Conservation (phyloP, 2,329 filamentous ascomycete genomes). For the Davidsoniella eucalypti region DNA sequence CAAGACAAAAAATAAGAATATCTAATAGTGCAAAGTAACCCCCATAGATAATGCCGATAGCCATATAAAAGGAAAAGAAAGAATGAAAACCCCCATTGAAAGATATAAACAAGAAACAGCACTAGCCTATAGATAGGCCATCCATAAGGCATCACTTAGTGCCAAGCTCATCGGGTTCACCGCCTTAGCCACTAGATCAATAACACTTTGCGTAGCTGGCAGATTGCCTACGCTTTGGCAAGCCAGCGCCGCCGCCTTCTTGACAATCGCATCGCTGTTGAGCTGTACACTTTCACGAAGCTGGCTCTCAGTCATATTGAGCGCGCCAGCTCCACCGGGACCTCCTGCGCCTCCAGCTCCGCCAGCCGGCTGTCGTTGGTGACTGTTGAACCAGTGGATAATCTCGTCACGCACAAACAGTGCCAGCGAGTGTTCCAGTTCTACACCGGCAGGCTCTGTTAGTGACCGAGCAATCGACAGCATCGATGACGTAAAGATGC, state of each 20-base stretch:
- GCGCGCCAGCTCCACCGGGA: conserved; percentile 20
- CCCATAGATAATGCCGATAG: too few species aligned
- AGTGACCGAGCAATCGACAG: conserved; percentile 94
- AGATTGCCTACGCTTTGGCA: conserved; percentile 63
- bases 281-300: conserved; percentile 64
- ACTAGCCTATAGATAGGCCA: conserved; percentile 66
- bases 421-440: conserved; percentile 87
- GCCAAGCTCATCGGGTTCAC: conserved; percentile 83
- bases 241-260: conserved; percentile 71
- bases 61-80: background rate
- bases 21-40: background rate
- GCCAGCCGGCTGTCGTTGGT: conserved; percentile 36
- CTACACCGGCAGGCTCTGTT: conserved; percentile 61
- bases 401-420: conserved; percentile 97
- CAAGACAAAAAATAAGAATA: background rate
- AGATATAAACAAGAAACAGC: background rate
- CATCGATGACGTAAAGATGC: conserved; percentile 84
- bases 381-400: conserved; percentile 85
- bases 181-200: conserved; percentile 82
- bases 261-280: conserved; percentile 85
- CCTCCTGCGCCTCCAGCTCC: background rate
- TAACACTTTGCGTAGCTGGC: conserved; percentile 91
- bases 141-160: conserved; percentile 86
- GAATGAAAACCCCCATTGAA: conserved; percentile 8
- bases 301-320: conserved; percentile 40